Evolutionary conservation across 73 alveolate genomes (phyloP).

Genomic region (Paramecium tetraurelia): DNA sequence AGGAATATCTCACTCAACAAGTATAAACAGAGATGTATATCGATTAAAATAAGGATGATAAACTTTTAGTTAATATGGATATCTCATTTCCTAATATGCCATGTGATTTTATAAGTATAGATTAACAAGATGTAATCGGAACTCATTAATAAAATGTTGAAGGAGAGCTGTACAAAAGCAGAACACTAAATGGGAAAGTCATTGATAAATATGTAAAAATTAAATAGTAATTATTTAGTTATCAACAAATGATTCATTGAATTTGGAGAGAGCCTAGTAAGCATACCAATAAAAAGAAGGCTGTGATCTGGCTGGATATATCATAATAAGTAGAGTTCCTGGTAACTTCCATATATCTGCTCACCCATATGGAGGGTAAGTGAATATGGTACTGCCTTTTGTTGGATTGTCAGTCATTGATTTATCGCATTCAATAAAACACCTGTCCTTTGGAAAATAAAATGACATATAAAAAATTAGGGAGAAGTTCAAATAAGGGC

Average conservation of each 20-base stretch:
- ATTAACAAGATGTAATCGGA: conserved; percentile 97
- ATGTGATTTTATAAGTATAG: conserved; percentile 93
- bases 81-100: conserved; percentile 91
- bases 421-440: conserved; percentile 83
- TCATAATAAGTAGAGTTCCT: conserved; percentile 86
- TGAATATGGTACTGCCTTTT: conserved; percentile 56
- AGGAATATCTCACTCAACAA: conserved; percentile 67
- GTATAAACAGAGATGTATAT: conserved; percentile 80
- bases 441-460: conserved; percentile 84
- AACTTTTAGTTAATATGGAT: conserved; percentile 87
- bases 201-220: conserved; percentile 9
- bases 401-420: conserved; percentile 66
- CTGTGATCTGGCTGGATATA: conserved; percentile 80
- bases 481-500: conserved; percentile 71
- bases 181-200: conserved; percentile 62
- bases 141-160: conserved; percentile 80
- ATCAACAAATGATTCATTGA: conserved; percentile 33
- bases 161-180: conserved; percentile 73
- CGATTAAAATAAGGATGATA: conserved; percentile 81
- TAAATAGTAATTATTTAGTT: neutral
- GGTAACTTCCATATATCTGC: conserved; percentile 90
- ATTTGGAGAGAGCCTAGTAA: conserved; percentile 62
- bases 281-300: conserved; percentile 80
- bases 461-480: conserved; percentile 68
- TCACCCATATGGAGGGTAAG: conserved; percentile 76